phyloP scores from a whole-genome alignment of 257 asterid species.

The Hygrophila difformis region DNA sequence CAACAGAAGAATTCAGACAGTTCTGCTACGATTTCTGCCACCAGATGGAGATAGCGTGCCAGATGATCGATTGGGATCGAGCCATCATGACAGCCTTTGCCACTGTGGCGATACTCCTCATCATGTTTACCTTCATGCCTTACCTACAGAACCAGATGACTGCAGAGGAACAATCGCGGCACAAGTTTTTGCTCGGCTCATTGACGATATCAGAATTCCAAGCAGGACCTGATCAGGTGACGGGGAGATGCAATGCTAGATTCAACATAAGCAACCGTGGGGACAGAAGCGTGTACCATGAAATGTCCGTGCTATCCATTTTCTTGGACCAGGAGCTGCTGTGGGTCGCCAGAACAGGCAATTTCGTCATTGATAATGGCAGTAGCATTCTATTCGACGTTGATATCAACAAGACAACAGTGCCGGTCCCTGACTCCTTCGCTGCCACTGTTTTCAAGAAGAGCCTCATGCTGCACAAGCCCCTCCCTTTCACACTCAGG shows the following conservation, averaged over 20 bases:
- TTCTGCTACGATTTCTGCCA: slow-evolving; percentile 23
- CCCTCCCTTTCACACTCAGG: slow-evolving; percentile 34
- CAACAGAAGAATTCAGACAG: slow-evolving; percentile 16
- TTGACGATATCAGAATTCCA: slow-evolving; percentile 29
- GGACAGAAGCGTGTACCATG: slow-evolving; percentile 34
- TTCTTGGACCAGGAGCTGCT: slow-evolving; percentile 41
- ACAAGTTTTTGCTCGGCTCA: slow-evolving; percentile 19
- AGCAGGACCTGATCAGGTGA: slow-evolving; percentile 21
- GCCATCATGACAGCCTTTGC: slow-evolving; percentile 27
- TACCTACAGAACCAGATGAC: slow-evolving; percentile 23
- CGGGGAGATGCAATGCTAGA: slow-evolving; percentile 25
- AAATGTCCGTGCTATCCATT: slow-evolving; percentile 32
- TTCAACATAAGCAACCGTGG: slow-evolving; percentile 33
- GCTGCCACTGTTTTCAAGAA: slow-evolving; percentile 35
- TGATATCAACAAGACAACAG: slow-evolving; percentile 20
- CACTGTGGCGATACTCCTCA: slow-evolving; percentile 23
- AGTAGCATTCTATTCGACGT: slow-evolving; percentile 22
- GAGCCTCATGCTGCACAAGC: slow-evolving; percentile 30
- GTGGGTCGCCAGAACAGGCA: slow-evolving; percentile 33
- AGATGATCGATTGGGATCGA: slow-evolving; percentile 37
- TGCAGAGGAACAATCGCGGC: slow-evolving; percentile 23
- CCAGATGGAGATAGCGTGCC: slow-evolving; percentile 23
- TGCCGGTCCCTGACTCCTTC: slow-evolving; percentile 39
- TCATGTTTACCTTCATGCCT: slow-evolving; percentile 32
- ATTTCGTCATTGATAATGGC: slow-evolving; percentile 27